Percentiles rank a stretch among this genome's conserved stretches.
These are phyloP conservation scores for Pilasporangium apinafurcum DNA, from an alignment of 352 stramenopile genomes.

Conservation along the genomic window DNA sequence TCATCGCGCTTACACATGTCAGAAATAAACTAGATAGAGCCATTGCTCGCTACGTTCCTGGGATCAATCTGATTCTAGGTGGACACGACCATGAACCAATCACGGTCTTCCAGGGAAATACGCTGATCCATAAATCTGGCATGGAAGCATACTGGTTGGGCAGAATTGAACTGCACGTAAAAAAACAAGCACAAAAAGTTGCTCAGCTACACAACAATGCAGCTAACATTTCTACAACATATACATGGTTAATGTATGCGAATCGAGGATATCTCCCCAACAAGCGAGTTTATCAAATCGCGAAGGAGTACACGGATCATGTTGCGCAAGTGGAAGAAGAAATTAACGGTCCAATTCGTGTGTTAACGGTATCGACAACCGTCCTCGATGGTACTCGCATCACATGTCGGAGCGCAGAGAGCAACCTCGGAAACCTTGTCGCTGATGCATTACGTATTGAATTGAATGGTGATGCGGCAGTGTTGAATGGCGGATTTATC, in stretches of 20 bases:
- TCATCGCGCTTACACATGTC: conserved; percentile 80
- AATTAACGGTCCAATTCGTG: background rate
- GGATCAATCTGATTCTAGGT: conserved; percentile 83
- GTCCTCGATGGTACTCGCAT: conserved; percentile 3
- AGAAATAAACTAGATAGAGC: conserved; percentile 50
- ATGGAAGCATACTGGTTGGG: conserved; percentile 81
- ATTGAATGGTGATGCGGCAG: background rate
- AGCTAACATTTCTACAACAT: too few species aligned
- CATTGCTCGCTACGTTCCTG: conserved; percentile 44
- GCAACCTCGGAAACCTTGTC: conserved; percentile 5
- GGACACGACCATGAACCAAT: conserved; percentile 87
- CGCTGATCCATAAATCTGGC: conserved; percentile 83
- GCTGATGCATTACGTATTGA: background rate
- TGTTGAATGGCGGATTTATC: conserved; percentile 3
- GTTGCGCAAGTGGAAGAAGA: conserved; percentile 1
- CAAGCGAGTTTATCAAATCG: background rate
- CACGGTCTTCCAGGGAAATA: conserved; percentile 41
- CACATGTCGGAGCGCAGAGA: conserved; percentile 2
- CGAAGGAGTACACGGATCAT: background rate
- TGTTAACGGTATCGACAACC: background rate
- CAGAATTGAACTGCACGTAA: conserved; percentile 52
- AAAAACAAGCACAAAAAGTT: too few species aligned
- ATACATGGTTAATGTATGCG: conserved; percentile 2
- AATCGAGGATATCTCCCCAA: conserved; percentile 1
- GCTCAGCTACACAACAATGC: too few species aligned